A percentile compares a stretch with the other conserved stretches of the same genome.
Evolutionary conservation across 1,139 yeast genomes (phyloP).

Genomic region (Candida dubliniensis): DNA sequence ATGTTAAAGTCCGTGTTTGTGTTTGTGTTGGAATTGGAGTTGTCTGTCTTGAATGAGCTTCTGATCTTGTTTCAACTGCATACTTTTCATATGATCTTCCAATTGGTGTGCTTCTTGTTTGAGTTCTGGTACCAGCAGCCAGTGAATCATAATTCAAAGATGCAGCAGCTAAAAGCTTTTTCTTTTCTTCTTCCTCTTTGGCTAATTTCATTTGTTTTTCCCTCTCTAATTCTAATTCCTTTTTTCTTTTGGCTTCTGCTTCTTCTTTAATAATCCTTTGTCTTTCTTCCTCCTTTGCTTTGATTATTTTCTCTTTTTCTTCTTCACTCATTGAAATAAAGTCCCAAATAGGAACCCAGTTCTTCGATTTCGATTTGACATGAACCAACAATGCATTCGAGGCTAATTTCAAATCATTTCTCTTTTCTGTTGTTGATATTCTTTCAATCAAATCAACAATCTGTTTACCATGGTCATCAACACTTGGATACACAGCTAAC

Average conservation of each 20-base stretch:
- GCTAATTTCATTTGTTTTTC: constrained; percentile 21
- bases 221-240: constrained; percentile 13
- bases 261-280: constrained; percentile 19
- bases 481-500: constrained; percentile 63
- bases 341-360: constrained; percentile 62
- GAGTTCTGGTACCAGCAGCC: constrained; percentile 21
- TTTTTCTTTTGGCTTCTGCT: constrained; percentile 14
- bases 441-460: constrained; percentile 49
- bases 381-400: constrained; percentile 78
- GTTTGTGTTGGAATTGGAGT: not conserved
- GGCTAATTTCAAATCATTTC: constrained; percentile 82
- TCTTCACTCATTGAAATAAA: constrained; percentile 48
- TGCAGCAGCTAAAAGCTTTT: constrained; percentile 9
- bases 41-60: not conserved
- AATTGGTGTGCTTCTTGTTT: constrained; percentile 19
- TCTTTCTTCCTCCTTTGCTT: constrained; percentile 23
- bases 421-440: constrained; percentile 53
- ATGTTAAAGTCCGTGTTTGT: not conserved
- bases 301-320: constrained; percentile 23
- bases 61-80: constrained; percentile 14
- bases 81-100: constrained; percentile 33
- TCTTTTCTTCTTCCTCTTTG: constrained; percentile 16
- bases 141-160: constrained; percentile 25
- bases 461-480: constrained; percentile 65
- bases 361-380: constrained; percentile 55